phyloP scores from a whole-genome alignment of 106 monocot species.

The Allium sativum region DNA sequence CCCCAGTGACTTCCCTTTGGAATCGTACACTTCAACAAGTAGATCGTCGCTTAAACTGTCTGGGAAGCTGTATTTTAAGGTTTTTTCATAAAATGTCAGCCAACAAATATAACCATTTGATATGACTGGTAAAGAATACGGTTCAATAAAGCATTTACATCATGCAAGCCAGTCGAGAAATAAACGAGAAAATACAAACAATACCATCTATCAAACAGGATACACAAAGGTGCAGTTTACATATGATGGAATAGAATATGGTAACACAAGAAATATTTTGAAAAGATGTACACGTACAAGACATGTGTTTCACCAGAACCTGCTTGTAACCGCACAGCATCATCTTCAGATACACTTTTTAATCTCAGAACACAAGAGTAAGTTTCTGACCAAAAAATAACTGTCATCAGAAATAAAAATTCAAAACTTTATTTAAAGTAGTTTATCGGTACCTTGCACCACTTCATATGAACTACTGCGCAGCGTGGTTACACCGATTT shows the following conservation, averaged over 20 bases:
- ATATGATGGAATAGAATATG: too few species aligned
- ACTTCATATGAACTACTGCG: conserved; percentile 62
- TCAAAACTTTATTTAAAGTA: not conserved
- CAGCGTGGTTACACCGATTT: conserved; percentile 64
- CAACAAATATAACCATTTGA: not conserved
- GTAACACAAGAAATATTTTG: too few species aligned
- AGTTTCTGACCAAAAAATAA: conserved; percentile 30
- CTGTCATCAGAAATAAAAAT: conserved; percentile 14
- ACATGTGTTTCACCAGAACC: conserved; percentile 92
- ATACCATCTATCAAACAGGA: too few species aligned
- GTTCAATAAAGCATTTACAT: too few species aligned
- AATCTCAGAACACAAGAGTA: conserved; percentile 76
- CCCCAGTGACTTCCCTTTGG: conserved; percentile 61
- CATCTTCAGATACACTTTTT: conserved; percentile 73
- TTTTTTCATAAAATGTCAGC: not conserved
- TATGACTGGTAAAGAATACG: too few species aligned
- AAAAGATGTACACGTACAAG: conserved; percentile 51
- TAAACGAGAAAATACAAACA: too few species aligned
- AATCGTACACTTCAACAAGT: conserved; percentile 82
- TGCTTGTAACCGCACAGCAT: conserved; percentile 64
- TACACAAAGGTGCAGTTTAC: too few species aligned
- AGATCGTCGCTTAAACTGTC: conserved; percentile 95
- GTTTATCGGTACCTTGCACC: conserved; percentile 21
- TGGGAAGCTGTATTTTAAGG: conserved; percentile 62
- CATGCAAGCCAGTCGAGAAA: too few species aligned